Conservation (phyloP, 495 filamentous ascomycete genomes). For the Delitschia confertaspora region DNA sequence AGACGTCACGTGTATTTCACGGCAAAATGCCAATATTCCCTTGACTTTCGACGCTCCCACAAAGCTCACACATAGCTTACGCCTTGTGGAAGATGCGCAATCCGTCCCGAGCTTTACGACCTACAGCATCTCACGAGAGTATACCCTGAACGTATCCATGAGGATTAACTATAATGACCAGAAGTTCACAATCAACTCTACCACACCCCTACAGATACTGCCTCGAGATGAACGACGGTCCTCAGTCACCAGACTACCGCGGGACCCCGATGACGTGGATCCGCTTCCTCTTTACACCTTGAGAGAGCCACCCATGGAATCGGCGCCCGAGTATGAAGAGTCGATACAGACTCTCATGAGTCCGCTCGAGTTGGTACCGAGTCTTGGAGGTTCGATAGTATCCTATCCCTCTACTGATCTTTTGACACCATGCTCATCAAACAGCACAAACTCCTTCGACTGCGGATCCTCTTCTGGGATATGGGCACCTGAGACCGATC, state of each 20-base stretch:
- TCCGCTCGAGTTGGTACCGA: too few species aligned
- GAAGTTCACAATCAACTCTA: constrained; percentile 9
- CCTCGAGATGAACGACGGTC: constrained; percentile 8
- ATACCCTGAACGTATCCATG: constrained; percentile 10
- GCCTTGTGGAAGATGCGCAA: constrained; percentile 21
- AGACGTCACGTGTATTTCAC: constrained; percentile 18
- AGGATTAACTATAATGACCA: constrained; percentile 7
- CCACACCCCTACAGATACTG: constrained; percentile 19
- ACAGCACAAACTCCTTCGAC: too few species aligned
- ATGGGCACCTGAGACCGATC: too few species aligned
- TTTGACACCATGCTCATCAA: too few species aligned
- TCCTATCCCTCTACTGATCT: too few species aligned
- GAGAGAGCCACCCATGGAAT: constrained; percentile 8
- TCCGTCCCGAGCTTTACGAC: constrained; percentile 21
- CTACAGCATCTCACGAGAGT: constrained; percentile 17
- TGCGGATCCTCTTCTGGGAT: too few species aligned
- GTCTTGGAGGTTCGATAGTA: too few species aligned
- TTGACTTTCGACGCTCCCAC: constrained; percentile 7
- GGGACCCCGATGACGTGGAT: constrained; percentile 2
- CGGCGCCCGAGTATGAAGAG: constrained; percentile 20
- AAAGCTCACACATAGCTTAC: constrained; percentile 14
- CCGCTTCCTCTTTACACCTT: constrained; percentile 17
- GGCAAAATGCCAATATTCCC: constrained; percentile 6
- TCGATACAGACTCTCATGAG: too few species aligned
- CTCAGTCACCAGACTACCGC: too few species aligned